These are phyloP conservation scores for Lyophyllum shimeji DNA, from an alignment of 768 basidiomycete species.

Conservation along the genomic window DNA sequence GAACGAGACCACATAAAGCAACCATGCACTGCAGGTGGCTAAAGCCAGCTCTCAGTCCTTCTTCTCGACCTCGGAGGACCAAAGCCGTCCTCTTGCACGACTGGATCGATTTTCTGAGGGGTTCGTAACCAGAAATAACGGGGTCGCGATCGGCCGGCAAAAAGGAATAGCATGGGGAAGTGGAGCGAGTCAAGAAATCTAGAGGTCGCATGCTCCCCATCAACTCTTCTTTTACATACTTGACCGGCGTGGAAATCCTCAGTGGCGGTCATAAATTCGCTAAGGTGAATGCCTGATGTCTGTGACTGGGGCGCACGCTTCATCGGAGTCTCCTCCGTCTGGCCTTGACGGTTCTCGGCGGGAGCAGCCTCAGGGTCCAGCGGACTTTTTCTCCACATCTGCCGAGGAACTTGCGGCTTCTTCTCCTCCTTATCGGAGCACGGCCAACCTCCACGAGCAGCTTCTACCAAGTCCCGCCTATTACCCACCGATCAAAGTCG, in stretches of 20 bases:
- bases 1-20: too few relatives aligned
- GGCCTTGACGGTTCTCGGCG: not conserved
- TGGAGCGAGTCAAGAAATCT: not conserved
- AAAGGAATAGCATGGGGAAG: not conserved
- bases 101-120: not conserved
- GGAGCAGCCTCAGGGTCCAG: not conserved
- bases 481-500: conserved; percentile 16
- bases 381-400: conserved; percentile 16
- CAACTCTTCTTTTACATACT: not conserved
- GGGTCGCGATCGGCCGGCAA: not conserved
- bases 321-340: not conserved
- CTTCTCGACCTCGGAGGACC: too few relatives aligned
- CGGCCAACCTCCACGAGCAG: conserved; percentile 29
- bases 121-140: not conserved
- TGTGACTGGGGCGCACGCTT: not conserved
- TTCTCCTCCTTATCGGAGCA: conserved; percentile 40
- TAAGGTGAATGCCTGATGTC: not conserved
- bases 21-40: too few relatives aligned
- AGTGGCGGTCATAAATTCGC: not conserved
- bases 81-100: too few relatives aligned
- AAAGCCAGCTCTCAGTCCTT: too few relatives aligned
- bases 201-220: too few relatives aligned
- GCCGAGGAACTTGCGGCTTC: conserved; percentile 17
- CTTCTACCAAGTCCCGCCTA: conserved; percentile 29
- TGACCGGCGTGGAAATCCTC: conserved; percentile 9